phyloP scores from a whole-genome alignment of 441 rosid species.

The Gossypium aridum region DNA sequence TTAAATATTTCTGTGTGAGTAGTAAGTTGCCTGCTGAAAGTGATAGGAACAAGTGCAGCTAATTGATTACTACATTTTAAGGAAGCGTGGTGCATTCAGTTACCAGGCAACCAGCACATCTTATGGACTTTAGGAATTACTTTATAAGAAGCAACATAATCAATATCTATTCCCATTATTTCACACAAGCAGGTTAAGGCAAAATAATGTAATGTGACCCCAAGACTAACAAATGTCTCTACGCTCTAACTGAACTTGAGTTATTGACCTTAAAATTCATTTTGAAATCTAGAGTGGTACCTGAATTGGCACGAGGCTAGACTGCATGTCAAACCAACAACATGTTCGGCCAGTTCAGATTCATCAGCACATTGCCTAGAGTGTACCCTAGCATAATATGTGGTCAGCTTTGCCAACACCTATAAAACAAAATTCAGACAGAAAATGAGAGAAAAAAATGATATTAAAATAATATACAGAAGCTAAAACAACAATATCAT shows the following conservation, averaged over 20 bases:
- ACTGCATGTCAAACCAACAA: slow-evolving; percentile 78
- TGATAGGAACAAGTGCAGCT: neutral
- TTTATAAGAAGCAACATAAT: neutral
- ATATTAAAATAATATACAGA: neutral
- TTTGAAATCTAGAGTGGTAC: slow-evolving; percentile 21
- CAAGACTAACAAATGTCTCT: slow-evolving; percentile 4
- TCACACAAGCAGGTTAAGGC: neutral
- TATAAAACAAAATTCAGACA: slow-evolving; percentile 23
- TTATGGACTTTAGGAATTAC: slow-evolving; percentile 1
- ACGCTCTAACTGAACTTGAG: neutral
- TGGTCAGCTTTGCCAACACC: slow-evolving; percentile 72
- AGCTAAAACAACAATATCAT: slow-evolving; percentile 3
- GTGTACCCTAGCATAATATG: slow-evolving; percentile 64
- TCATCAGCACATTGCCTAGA: slow-evolving; percentile 85
- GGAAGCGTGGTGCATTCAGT: neutral
- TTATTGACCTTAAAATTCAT: neutral
- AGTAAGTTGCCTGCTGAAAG: neutral
- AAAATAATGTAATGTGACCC: neutral
- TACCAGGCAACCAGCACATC: neutral
- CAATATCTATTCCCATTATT: neutral
- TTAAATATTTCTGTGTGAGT: neutral
- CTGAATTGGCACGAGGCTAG: slow-evolving; percentile 87
- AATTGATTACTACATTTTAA: neutral
- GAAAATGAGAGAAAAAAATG: slow-evolving; percentile 9
- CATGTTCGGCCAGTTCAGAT: slow-evolving; percentile 91